Conservation (phyloP, 148 eudicot genomes). For the Beta vulgaris region DNA sequence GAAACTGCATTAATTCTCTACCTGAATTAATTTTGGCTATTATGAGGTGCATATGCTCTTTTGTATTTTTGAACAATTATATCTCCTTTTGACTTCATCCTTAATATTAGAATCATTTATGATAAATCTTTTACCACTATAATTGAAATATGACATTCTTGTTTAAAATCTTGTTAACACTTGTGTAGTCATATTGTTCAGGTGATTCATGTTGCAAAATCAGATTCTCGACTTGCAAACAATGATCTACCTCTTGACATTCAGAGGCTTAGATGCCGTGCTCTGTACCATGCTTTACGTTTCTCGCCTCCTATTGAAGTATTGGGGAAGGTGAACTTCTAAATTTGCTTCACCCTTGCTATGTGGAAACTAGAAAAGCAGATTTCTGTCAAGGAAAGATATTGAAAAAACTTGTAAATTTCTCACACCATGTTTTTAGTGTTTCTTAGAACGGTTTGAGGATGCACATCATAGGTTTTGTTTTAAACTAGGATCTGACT, state of each 20-base stretch:
- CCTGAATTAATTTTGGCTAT: neutral
- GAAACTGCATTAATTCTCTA: neutral
- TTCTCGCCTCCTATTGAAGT: slow-evolving; percentile 78
- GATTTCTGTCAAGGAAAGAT: neutral
- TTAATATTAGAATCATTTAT: neutral
- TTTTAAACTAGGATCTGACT: slow-evolving; percentile 72
- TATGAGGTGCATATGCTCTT: neutral
- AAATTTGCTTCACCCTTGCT: neutral
- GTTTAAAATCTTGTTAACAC: slow-evolving; percentile 8
- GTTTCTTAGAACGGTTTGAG: slow-evolving; percentile 18
- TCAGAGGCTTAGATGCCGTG: slow-evolving; percentile 87
- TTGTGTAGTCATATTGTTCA: slow-evolving; percentile 26
- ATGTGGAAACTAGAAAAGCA: neutral
- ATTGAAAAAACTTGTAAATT: neutral
- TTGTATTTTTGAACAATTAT: neutral
- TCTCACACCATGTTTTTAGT: neutral
- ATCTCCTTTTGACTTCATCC: neutral
- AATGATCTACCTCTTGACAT: slow-evolving; percentile 90
- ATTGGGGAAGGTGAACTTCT: slow-evolving; percentile 67
- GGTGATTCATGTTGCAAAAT: slow-evolving; percentile 92
- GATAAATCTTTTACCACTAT: neutral
- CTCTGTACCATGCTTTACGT: slow-evolving; percentile 69
- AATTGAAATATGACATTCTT: neutral
- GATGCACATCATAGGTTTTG: slow-evolving; percentile 35
- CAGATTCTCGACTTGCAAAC: slow-evolving; percentile 93